A percentile compares a stretch with the other conserved stretches of the same genome.
phyloP scores from a whole-genome alignment of 164 flowering plant genomes.

The Buxus sempervirens region DNA sequence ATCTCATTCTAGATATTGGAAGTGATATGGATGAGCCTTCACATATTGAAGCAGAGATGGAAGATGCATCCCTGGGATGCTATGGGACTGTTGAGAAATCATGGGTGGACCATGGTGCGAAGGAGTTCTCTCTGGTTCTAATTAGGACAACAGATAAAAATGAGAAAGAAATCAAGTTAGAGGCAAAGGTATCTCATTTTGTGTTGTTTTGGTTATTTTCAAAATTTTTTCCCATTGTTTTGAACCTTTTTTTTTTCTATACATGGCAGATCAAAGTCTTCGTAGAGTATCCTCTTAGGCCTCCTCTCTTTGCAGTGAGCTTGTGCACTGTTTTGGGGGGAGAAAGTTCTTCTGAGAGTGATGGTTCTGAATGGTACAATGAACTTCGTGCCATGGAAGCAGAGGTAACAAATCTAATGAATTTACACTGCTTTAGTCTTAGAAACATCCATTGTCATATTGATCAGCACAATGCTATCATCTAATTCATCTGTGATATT shows the following conservation, averaged over 20 bases:
- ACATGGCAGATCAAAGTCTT: conserved; percentile 73
- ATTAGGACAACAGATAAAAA: conserved; percentile 31
- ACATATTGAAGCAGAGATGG: conserved; percentile 37
- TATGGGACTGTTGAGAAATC: conserved; percentile 27
- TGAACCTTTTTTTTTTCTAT: conserved; percentile 9
- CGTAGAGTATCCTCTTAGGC: conserved; percentile 92
- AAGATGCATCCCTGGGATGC: conserved; percentile 21
- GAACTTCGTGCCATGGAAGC: conserved; percentile 93
- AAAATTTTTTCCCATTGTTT: neutral
- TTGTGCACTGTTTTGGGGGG: conserved; percentile 27
- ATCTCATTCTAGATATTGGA: conserved; percentile 60
- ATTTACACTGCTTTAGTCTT: neutral
- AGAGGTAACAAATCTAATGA: conserved; percentile 52
- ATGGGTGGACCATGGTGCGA: conserved; percentile 60
- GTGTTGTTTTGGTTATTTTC: neutral
- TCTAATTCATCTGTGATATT: neutral
- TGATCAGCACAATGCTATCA: neutral
- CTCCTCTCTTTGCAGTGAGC: conserved; percentile 63
- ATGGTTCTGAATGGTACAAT: conserved; percentile 50
- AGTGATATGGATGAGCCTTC: conserved; percentile 67
- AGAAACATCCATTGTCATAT: neutral
- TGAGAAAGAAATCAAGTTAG: conserved; percentile 43
- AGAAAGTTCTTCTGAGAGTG: conserved; percentile 27
- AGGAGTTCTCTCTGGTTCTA: conserved; percentile 61
- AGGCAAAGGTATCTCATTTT: conserved; percentile 62